Base-by-base conservation (phyloP, 257 asterid genomes). In the Datura wrightii region DNA sequence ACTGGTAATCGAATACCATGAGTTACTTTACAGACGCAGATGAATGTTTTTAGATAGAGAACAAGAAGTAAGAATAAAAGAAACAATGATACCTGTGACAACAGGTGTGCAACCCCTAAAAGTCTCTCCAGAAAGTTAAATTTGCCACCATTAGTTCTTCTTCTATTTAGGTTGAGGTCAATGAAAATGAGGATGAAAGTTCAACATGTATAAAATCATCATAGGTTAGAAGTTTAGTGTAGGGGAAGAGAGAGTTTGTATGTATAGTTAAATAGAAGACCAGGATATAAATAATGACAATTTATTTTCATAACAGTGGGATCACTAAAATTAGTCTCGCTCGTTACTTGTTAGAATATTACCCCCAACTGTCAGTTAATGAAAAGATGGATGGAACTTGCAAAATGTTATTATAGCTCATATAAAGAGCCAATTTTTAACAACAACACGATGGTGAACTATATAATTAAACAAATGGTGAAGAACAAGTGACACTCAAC, bases 41-140 rank as follows among this genome's bases (percentile, higher is more conserved):
- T 34, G 63, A 78, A 37, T 7, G 31, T 63, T 78, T 52, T 50
- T 52, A 48, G 13, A 14, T 24, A 62, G 46, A 76, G 58, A 58
- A 76, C 8, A 70, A 84, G 80, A 52, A 31, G 63, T 14, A 5
- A 24, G 79, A 41, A 66, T 10, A 37, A 66, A 41, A 62, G 66
- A 60, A 63, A 42, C 71, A 82, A 15, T 63, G 58, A 10, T 54
- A 93, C 97, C 97, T 89, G 91, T 0, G 97, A 91, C 80, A 94
- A 82, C 54, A 97, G 85, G 62, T 93, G 95, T 82, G 92, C 88
- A 89, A 90, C 92, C 88, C 98, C 99, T 81, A 91, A 86, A 83
- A 95, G 98, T 72, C 97, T 93, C 88, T 95, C 98, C 90, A 94
- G 80, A 82, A 95, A 91, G 85, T 93, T 97, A 72, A 56, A 90